phyloP scores from a whole-genome alignment of 805 yeast genomes.

The Hermanozyma aechmeae region DNA sequence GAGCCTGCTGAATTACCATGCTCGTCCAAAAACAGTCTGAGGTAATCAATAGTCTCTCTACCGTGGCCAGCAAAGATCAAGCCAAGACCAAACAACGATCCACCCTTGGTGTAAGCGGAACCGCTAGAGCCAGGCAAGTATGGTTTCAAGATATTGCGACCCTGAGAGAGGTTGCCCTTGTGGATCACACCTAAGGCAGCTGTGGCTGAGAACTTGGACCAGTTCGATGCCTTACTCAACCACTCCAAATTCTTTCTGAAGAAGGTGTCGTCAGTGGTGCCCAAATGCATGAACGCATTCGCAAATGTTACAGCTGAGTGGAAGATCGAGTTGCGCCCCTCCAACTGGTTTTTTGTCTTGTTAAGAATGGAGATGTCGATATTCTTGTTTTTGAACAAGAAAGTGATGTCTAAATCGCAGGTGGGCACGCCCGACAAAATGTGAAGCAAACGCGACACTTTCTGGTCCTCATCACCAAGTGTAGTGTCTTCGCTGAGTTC shows the following conservation, averaged over 20 bases:
- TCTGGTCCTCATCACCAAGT: constrained; percentile 14
- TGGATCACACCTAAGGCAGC: constrained; percentile 98
- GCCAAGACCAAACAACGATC: constrained; percentile 88
- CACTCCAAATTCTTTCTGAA: constrained; percentile 87
- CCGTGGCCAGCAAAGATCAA: constrained; percentile 96
- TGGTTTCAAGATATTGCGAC: constrained; percentile 77
- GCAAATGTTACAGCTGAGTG: constrained; percentile 94
- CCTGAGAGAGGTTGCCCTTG: constrained; percentile 88
- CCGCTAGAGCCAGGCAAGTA: constrained; percentile 78
- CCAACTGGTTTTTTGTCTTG: constrained; percentile 71
- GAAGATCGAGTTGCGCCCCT: constrained; percentile 87
- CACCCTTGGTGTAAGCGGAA: constrained; percentile 89
- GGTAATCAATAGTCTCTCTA: constrained; percentile 69
- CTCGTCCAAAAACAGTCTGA: constrained; percentile 63
- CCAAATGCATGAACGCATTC: constrained; percentile 91
- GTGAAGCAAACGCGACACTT: constrained; percentile 41
- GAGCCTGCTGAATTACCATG: constrained; percentile 56
- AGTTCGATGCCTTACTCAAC: constrained; percentile 95
- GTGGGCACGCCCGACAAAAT: constrained; percentile 90
- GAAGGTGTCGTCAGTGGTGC: constrained; percentile 91
- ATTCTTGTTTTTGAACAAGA: constrained; percentile 76
- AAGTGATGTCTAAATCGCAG: constrained; percentile 85
- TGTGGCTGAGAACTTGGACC: constrained; percentile 97
- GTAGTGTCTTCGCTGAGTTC: constrained; percentile 23
- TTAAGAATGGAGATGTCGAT: constrained; percentile 77